These are phyloP conservation scores for Mortierella sp. DNA, from an alignment of 371 early-diverging fungal species.

Conservation along the genomic window DNA sequence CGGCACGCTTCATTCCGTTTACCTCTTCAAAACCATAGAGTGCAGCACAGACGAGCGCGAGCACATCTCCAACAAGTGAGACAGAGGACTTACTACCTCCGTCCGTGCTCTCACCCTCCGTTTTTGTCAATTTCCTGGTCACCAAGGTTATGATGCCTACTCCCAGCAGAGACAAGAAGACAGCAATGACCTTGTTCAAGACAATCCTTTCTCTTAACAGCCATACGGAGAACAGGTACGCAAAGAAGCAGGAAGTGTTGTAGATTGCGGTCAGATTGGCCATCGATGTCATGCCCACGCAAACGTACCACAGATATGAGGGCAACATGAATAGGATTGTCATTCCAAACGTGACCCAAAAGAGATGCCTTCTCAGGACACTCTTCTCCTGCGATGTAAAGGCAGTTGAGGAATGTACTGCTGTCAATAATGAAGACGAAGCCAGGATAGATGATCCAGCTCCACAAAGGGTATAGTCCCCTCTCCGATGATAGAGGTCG, in stretches of 20 bases:
- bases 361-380: slow-evolving; percentile 43
- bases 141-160: slow-evolving; percentile 73
- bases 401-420: slow-evolving; percentile 8
- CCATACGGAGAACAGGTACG: slow-evolving; percentile 79
- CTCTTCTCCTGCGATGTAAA: slow-evolving; percentile 19
- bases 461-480: slow-evolving; percentile 17
- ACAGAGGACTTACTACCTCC: slow-evolving; percentile 13
- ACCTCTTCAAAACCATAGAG: slow-evolving; percentile 66
- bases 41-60: slow-evolving; percentile 66
- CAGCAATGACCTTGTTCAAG: slow-evolving; percentile 69
- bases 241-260: slow-evolving; percentile 86
- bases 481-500: slow-evolving; percentile 26
- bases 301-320: slow-evolving; percentile 86
- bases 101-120: slow-evolving; percentile 18
- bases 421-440: slow-evolving; percentile 24
- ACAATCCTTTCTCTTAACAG: slow-evolving; percentile 73
- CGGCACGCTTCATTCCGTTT: not conserved
- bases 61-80: slow-evolving; percentile 58
- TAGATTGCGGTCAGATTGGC: slow-evolving; percentile 84
- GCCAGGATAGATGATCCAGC: slow-evolving; percentile 1
- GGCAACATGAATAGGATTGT: slow-evolving; percentile 72
- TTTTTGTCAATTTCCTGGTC: slow-evolving; percentile 12
- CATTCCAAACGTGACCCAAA: slow-evolving; percentile 57
- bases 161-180: slow-evolving; percentile 75
- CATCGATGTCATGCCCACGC: slow-evolving; percentile 79